Percentiles rank a stretch among this genome's conserved stretches.
Conservation (phyloP, 208 protist species). For the Novymonas esmeraldas region DNA sequence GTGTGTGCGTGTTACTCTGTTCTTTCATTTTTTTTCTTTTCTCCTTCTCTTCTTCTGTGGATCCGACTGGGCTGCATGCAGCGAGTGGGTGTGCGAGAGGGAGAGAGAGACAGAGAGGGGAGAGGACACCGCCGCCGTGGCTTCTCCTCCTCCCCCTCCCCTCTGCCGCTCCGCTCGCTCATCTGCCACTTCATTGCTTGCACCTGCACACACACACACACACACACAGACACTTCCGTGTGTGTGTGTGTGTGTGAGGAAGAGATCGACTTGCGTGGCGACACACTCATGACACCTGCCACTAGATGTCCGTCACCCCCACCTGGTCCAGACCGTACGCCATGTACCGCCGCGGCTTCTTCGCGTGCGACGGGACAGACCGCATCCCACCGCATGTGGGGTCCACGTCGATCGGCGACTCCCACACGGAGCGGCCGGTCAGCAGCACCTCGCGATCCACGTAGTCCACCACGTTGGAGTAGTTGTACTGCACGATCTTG, state of each 20-base stretch:
- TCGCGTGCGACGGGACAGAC: constrained; percentile 82
- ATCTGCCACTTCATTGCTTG: too few species aligned
- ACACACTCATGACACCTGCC: background rate
- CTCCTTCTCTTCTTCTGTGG: background rate
- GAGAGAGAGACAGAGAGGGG: too few species aligned
- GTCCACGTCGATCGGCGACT: constrained; percentile 90
- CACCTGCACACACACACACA: too few species aligned
- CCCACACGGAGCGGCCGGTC: constrained; percentile 89
- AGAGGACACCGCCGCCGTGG: too few species aligned
- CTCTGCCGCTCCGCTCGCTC: too few species aligned
- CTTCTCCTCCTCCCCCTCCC: too few species aligned
- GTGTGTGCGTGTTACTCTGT: background rate
- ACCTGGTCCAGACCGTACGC: constrained; percentile 55
- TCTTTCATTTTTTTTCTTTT: constrained; percentile 10
- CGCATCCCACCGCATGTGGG: constrained; percentile 79
- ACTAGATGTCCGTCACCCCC: constrained; percentile 79
- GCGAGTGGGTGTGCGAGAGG: constrained; percentile 1
- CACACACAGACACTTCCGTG: background rate
- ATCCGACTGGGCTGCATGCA: background rate
- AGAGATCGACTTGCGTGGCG: too few species aligned
- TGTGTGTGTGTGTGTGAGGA: constrained; percentile 1
- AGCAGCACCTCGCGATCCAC: constrained; percentile 91
- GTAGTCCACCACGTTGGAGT: constrained; percentile 93
- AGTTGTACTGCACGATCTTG: constrained; percentile 90
- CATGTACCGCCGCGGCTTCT: constrained; percentile 80